phyloP scores from a whole-genome alignment of 73 alveolate species.

The Tetrahymena thermophila region DNA sequence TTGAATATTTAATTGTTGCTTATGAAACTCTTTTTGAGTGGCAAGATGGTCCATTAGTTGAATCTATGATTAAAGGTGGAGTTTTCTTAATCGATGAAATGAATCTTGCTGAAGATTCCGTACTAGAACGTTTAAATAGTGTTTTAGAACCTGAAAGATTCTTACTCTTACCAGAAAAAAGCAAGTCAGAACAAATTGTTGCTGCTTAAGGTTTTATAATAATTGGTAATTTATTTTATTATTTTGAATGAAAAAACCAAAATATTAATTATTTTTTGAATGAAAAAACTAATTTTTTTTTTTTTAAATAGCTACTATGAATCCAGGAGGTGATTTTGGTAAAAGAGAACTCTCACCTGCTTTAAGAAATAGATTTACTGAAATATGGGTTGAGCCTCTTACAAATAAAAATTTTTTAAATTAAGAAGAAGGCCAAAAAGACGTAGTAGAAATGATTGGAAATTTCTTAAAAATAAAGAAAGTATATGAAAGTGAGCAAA shows the following conservation, averaged over 20 bases:
- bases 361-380: slow-evolving; percentile 97
- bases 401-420: not conserved
- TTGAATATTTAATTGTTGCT: not conserved
- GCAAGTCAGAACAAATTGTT: slow-evolving; percentile 4
- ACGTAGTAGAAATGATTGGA: not conserved
- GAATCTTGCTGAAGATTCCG: slow-evolving; percentile 98
- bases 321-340: slow-evolving; percentile 98
- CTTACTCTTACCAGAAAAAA: slow-evolving; percentile 91
- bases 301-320: slow-evolving; percentile 92
- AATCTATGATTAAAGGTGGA: slow-evolving; percentile 95
- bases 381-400: slow-evolving; percentile 87
- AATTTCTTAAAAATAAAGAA: not conserved
- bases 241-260: not conserved
- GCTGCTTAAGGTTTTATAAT: not conserved
- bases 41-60: slow-evolving; percentile 98
- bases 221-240: not conserved
- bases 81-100: slow-evolving; percentile 97
- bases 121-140: slow-evolving; percentile 96
- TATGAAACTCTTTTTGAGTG: slow-evolving; percentile 79
- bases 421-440: not conserved
- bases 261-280: not conserved
- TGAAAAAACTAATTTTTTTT: not conserved
- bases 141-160: slow-evolving; percentile 94
- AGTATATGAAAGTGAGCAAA: not conserved
- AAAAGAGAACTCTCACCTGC: slow-evolving; percentile 98